A percentile compares a stretch with the other conserved stretches of the same genome.
Conservation (phyloP, 2,329 filamentous ascomycete genomes). For the Beauveria bassiana region DNA sequence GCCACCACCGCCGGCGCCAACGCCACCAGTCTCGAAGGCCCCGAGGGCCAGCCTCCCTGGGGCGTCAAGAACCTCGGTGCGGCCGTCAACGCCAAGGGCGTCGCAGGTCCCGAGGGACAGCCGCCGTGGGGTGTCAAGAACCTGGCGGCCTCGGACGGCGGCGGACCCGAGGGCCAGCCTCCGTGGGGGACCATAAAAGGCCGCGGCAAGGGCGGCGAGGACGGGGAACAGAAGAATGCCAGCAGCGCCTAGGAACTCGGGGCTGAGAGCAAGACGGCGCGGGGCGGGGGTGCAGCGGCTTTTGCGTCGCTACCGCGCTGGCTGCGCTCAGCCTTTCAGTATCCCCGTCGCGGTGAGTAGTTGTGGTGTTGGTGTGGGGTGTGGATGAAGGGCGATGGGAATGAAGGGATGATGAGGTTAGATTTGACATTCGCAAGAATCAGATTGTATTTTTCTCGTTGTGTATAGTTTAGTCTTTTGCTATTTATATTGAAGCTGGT, state of each 20-base stretch:
- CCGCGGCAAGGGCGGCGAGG: too few relatives aligned
- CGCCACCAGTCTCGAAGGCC: not conserved
- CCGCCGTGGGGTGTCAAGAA: too few relatives aligned
- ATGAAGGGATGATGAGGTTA: not conserved
- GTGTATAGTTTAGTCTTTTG: not conserved
- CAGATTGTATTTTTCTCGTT: not conserved
- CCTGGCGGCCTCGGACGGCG: too few relatives aligned
- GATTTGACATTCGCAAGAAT: conserved; percentile 2
- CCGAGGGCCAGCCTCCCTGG: not conserved
- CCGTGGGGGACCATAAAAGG: too few relatives aligned
- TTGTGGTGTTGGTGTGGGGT: too few relatives aligned
- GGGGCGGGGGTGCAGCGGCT: not conserved
- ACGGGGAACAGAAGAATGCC: not conserved
- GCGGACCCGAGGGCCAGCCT: too few relatives aligned
- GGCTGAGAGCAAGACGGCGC: not conserved
- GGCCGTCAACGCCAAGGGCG: not conserved
- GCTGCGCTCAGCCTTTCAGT: conserved; percentile 6
- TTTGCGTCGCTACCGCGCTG: conserved; percentile 4
- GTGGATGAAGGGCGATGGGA: not conserved
- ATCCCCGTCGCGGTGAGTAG: not conserved
- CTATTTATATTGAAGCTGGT: not conserved
- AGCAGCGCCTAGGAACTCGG: not conserved
- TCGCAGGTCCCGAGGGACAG: not conserved
- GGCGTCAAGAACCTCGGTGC: not conserved
- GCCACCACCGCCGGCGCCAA: not conserved